These are phyloP conservation scores for Plenodomus tracheiphilus DNA, from an alignment of 2,329 filamentous ascomycete species.

Conservation along the genomic window DNA sequence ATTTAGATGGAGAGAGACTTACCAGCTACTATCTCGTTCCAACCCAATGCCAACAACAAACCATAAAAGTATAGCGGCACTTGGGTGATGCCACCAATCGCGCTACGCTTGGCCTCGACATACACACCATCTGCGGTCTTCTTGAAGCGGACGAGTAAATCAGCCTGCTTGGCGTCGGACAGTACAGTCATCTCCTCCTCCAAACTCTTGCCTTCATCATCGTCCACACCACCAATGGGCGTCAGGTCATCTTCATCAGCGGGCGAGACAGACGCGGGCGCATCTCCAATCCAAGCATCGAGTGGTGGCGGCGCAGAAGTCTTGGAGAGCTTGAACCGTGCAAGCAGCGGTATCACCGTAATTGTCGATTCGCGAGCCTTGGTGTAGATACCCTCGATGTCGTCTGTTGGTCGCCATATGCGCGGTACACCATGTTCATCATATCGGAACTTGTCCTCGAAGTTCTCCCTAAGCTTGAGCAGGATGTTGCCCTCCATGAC, in stretches of 20 bases:
- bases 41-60: slow-evolving; percentile 85
- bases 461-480: slow-evolving; percentile 94
- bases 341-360: slow-evolving; percentile 84
- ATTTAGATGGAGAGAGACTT: slow-evolving; percentile 47
- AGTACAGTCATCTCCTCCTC: slow-evolving; percentile 98
- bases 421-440: slow-evolving; percentile 92
- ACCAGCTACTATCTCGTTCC: slow-evolving; percentile 98
- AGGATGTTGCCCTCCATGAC: slow-evolving; percentile 97
- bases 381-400: slow-evolving; percentile 95
- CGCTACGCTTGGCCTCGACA: slow-evolving; percentile 95
- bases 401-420: slow-evolving; percentile 95
- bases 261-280: slow-evolving; percentile 72
- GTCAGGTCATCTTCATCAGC: slow-evolving; percentile 88
- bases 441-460: slow-evolving; percentile 98
- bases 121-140: slow-evolving; percentile 98
- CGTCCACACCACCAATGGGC: slow-evolving; percentile 91
- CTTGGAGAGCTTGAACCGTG: slow-evolving; percentile 76
- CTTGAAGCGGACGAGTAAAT: slow-evolving; percentile 93
- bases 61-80: slow-evolving; percentile 95
- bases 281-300: slow-evolving; percentile 77
- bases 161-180: slow-evolving; percentile 84
- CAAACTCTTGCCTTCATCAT: slow-evolving; percentile 89
- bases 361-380: slow-evolving; percentile 90
- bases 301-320: slow-evolving; percentile 81
- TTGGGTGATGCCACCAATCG: slow-evolving; percentile 92